Base-by-base conservation (phyloP, 768 basidiomycete genomes). In the Floccularia luteovirens region DNA sequence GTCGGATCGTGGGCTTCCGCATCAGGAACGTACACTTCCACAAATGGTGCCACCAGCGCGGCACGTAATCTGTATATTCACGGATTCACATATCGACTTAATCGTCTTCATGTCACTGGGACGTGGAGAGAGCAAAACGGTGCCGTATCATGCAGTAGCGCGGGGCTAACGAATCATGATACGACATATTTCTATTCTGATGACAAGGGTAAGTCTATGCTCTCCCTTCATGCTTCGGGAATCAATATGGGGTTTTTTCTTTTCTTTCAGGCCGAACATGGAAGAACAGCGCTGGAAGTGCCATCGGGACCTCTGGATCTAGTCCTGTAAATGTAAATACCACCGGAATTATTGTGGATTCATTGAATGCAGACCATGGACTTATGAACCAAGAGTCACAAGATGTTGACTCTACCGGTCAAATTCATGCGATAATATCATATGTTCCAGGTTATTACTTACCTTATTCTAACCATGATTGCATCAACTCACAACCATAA, bases 301-400 rank as follows among this genome's bases (percentile, higher is more conserved):
- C 48, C 11, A 51, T 70, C 21, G 67, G 60, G 13, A 66, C 61
- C 2, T 69, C 68, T 3, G 67, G 67, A 2, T 60, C 62, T 2
- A 62, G 47, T 34, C 66, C 67, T 16, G 46, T 69, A 2, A 66
- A 63, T 40, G 67, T 72, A 35, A 70, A 67, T 36, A 64, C 64
- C 1, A 57, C 50, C 5, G 70, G 67, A 8, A 65, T 70, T 12
- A 64, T 69, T 38, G 55, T 69, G 19, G 70, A 72, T 41, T 50
- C 65, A 3, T 52, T 70, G 16, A 61, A 72, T 38, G 65, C 70
- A 7, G 64, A 72, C 43, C 70, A 72, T 46, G 70, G 63, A 2
- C 57, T 72, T n/a, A 70, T 72, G 67, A 72, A 72, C 47, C 70
- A 72, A 48, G 70, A 72, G 43, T 67, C 68, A 0, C 70, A 72